Conservation (phyloP, 2,329 filamentous ascomycete species). For the Zarea fungicola region DNA sequence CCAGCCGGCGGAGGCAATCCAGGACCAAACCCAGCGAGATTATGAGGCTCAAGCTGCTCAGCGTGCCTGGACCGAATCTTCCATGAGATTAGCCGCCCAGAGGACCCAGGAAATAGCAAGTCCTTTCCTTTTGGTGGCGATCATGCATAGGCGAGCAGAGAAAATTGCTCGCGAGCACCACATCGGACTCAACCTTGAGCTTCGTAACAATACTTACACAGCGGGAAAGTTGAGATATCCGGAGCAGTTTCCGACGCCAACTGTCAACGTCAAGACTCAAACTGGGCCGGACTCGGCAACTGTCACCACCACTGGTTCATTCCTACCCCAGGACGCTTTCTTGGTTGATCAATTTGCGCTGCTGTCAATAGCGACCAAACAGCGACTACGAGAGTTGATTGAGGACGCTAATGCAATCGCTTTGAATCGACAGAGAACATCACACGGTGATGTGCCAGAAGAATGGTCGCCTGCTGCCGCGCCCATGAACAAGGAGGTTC, state of each 20-base stretch:
- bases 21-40: conserved; percentile 52
- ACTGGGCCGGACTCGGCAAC: conserved; percentile 58
- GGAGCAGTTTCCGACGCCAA: conserved; percentile 44
- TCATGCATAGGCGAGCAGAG: conserved; percentile 52
- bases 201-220: conserved; percentile 40
- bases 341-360: conserved; percentile 79
- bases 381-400: conserved; percentile 68
- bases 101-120: conserved; percentile 66
- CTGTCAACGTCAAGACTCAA: conserved; percentile 49
- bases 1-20: conserved; percentile 47
- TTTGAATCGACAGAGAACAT: conserved; percentile 66
- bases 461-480: conserved; percentile 71
- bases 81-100: conserved; percentile 52
- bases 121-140: conserved; percentile 64
- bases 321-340: conserved; percentile 68
- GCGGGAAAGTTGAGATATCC: conserved; percentile 47
- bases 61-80: conserved; percentile 61
- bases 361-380: conserved; percentile 76
- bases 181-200: conserved; percentile 49
- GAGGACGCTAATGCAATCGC: conserved; percentile 72
- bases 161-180: conserved; percentile 56
- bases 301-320: conserved; percentile 59
- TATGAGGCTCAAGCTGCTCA: conserved; percentile 61
- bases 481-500: conserved; percentile 38
- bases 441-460: conserved; percentile 71